Percentiles rank a stretch among this genome's conserved stretches.
Conservation (phyloP, 768 basidiomycete species). For the Pholiota microspora region DNA sequence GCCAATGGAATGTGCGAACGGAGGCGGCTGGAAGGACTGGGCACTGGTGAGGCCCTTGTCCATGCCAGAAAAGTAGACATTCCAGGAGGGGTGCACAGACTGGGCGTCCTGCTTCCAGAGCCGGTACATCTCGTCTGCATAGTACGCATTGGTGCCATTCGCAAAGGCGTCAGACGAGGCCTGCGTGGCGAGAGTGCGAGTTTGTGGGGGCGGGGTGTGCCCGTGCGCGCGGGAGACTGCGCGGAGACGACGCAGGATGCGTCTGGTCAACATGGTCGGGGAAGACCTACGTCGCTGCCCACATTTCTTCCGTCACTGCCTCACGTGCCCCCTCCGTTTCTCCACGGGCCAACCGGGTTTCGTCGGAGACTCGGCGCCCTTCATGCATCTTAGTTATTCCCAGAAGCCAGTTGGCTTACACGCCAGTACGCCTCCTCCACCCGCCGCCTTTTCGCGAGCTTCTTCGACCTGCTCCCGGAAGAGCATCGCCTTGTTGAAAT, state of each 20-base stretch:
- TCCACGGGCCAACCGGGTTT: too few relatives aligned
- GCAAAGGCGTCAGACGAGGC: conserved; percentile 68
- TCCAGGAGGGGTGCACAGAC: conserved; percentile 93
- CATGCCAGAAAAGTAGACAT: conserved; percentile 89
- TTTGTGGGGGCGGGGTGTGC: neutral
- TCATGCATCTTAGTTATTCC: too few relatives aligned
- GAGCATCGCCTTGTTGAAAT: too few relatives aligned
- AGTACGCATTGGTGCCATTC: conserved; percentile 93
- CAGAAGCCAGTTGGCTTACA: too few relatives aligned
- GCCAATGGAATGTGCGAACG: conserved; percentile 61
- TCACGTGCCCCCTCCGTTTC: conserved; percentile 1
- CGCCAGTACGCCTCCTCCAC: too few relatives aligned
- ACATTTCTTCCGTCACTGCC: conserved; percentile 1
- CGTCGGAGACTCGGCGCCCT: too few relatives aligned
- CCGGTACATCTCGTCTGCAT: conserved; percentile 95
- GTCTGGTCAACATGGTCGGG: conserved; percentile 13
- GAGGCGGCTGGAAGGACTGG: conserved; percentile 86
- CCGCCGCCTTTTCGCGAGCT: too few relatives aligned
- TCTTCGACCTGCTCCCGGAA: too few relatives aligned
- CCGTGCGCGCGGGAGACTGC: conserved; percentile 1
- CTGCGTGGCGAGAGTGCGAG: conserved; percentile 16
- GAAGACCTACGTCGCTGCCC: neutral
- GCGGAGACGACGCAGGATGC: conserved; percentile 9
- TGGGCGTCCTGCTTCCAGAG: conserved; percentile 88
- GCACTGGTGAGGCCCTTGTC: conserved; percentile 80